Conservation (phyloP, 2,329 filamentous ascomycete genomes). For the Aaosphaeria pasadenensis region DNA sequence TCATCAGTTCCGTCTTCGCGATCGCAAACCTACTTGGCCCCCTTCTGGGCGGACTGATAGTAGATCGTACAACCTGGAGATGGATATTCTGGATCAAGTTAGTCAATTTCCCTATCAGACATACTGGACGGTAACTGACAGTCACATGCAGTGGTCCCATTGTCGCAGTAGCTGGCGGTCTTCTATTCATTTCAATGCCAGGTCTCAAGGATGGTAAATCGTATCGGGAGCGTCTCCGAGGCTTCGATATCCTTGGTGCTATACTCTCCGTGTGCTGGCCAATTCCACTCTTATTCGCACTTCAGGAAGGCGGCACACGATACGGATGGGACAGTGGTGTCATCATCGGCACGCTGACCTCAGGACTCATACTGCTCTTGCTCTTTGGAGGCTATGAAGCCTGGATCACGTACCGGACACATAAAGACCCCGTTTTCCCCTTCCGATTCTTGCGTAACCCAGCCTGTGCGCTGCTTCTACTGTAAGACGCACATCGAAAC, state of each 20-base stretch:
- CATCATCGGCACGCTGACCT: constrained; percentile 26
- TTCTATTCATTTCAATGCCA: constrained; percentile 28
- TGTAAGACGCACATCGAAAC: constrained; percentile 10
- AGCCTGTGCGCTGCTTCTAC: constrained; percentile 16
- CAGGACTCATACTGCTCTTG: constrained; percentile 20
- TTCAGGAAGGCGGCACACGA: constrained; percentile 25
- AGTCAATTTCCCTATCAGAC: constrained; percentile 5
- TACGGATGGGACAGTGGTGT: constrained; percentile 22
- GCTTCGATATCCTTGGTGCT: constrained; percentile 26
- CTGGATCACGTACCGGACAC: constrained; percentile 23
- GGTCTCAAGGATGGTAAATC: constrained; percentile 21
- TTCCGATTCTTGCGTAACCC: constrained; percentile 23
- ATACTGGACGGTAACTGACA: neutral
- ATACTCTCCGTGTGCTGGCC: constrained; percentile 28
- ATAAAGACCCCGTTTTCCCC: constrained; percentile 25
- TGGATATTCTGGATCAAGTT: constrained; percentile 51
- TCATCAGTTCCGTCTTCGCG: constrained; percentile 38
- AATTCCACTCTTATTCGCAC: constrained; percentile 28
- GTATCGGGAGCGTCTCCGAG: constrained; percentile 20
- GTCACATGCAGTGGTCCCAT: constrained; percentile 17
- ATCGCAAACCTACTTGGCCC: constrained; percentile 44
- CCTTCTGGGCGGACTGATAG: constrained; percentile 45
- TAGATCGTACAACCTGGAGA: constrained; percentile 41
- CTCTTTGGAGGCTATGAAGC: constrained; percentile 25
- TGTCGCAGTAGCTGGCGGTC: constrained; percentile 14